Conservation (phyloP, 306 rosid species). For the Betula pendula region DNA sequence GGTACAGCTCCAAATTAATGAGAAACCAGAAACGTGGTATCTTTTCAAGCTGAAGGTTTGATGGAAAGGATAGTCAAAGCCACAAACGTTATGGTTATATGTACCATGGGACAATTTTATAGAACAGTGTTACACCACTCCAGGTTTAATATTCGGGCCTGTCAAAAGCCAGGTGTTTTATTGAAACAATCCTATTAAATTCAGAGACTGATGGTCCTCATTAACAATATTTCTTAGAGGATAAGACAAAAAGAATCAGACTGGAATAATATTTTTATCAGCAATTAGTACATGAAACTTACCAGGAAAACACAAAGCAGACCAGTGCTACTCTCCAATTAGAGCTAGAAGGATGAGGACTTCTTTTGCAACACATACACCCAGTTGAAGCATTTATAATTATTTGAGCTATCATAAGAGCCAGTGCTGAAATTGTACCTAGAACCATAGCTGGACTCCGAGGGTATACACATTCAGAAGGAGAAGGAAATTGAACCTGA, state of each 20-base stretch:
- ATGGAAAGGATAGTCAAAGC: too few species aligned
- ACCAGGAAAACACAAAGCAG: conserved; percentile 87
- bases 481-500: conserved; percentile 43
- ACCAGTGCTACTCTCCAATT: conserved; percentile 63
- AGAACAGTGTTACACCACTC: not conserved
- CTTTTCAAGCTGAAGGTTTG: too few species aligned
- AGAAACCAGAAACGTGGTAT: too few species aligned
- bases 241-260: conserved; percentile 17
- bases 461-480: conserved; percentile 61
- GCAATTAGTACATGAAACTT: conserved; percentile 22
- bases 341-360: conserved; percentile 46
- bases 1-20: too few species aligned
- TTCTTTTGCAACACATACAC: conserved; percentile 73
- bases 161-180: conserved; percentile 6
- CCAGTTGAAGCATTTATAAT: conserved; percentile 66
- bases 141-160: not conserved
- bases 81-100: too few species aligned
- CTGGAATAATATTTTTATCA: not conserved
- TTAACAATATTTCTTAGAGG: not conserved
- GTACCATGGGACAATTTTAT: not conserved
- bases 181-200: not conserved
- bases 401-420: conserved; percentile 69
- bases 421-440: conserved; percentile 73
- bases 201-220: conserved; percentile 4
- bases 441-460: conserved; percentile 83